Percentiles rank a stretch among this genome's conserved stretches.
Conservation (phyloP, 176 grass and related monocot genomes). For the Neostapfia colusana region DNA sequence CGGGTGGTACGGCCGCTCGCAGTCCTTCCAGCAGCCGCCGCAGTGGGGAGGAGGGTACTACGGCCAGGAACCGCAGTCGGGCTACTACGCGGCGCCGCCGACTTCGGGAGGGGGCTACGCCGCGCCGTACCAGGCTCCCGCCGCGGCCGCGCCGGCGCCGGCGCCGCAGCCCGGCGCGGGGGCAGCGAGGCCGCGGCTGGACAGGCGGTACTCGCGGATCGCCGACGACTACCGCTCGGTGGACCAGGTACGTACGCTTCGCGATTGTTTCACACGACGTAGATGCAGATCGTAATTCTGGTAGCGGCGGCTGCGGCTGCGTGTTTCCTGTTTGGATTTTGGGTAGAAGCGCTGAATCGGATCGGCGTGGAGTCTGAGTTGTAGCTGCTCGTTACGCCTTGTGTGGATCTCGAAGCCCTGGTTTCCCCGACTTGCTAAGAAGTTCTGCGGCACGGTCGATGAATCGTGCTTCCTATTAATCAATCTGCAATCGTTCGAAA, state of each 20-base stretch:
- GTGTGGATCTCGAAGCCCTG: neutral
- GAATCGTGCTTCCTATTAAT: neutral
- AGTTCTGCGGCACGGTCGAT: neutral
- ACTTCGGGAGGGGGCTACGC: conserved; percentile 27
- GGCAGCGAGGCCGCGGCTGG: conserved; percentile 35
- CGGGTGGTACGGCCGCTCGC: conserved; percentile 32
- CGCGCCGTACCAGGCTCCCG: conserved; percentile 26
- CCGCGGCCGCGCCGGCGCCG: neutral
- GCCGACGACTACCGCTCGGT: conserved; percentile 65
- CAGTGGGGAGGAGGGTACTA: conserved; percentile 27
- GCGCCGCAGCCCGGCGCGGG: neutral
- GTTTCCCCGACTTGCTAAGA: neutral
- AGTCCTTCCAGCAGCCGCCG: conserved; percentile 11
- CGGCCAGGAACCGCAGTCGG: conserved; percentile 16
- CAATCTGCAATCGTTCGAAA: neutral
- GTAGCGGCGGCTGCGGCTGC: neutral
- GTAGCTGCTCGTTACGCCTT: neutral
- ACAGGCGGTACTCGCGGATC: conserved; percentile 72
- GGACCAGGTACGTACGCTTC: conserved; percentile 66
- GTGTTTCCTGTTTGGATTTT: neutral
- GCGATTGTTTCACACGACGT: neutral
- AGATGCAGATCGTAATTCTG: neutral
- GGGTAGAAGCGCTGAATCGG: neutral
- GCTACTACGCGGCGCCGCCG: conserved; percentile 27
- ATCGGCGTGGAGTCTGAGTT: neutral